Conservation (phyloP, 176 grass and related monocot species). For the Chloris gayana region DNA sequence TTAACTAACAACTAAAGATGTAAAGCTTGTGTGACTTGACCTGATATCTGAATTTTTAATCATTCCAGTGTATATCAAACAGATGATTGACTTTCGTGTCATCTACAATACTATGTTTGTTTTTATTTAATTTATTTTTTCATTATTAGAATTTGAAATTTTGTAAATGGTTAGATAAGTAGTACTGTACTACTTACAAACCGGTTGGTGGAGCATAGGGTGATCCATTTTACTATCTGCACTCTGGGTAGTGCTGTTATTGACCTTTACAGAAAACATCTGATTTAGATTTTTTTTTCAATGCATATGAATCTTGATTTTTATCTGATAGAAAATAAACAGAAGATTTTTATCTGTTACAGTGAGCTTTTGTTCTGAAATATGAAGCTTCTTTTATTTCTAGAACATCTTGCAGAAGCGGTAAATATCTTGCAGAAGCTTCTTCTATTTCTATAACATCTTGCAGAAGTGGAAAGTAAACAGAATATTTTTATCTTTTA, state of each 20-base stretch:
- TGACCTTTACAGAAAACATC: background rate
- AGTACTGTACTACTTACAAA: conserved; percentile 17
- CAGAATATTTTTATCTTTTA: too few relatives aligned
- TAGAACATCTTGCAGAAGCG: background rate
- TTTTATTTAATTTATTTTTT: conserved; percentile 12
- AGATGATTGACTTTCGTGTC: conserved; percentile 28
- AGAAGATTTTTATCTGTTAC: conserved; percentile 16
- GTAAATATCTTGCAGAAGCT: too few relatives aligned
- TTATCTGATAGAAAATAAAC: background rate
- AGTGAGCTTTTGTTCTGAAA: background rate
- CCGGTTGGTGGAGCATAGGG: background rate
- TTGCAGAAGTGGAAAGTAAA: too few relatives aligned
- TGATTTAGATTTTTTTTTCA: background rate
- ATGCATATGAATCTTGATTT: background rate
- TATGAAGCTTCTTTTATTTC: background rate
- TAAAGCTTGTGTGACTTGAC: conserved; percentile 38
- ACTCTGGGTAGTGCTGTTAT: conserved; percentile 6
- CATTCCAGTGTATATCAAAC: conserved; percentile 25
- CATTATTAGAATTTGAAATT: background rate
- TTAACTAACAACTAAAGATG: conserved; percentile 45
- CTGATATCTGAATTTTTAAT: conserved; percentile 39
- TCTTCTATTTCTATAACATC: too few relatives aligned
- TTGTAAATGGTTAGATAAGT: background rate
- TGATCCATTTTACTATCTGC: background rate
- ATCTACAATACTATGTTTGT: conserved; percentile 12